Conservation (phyloP, 257 asterid species). For the Datura wrightii region DNA sequence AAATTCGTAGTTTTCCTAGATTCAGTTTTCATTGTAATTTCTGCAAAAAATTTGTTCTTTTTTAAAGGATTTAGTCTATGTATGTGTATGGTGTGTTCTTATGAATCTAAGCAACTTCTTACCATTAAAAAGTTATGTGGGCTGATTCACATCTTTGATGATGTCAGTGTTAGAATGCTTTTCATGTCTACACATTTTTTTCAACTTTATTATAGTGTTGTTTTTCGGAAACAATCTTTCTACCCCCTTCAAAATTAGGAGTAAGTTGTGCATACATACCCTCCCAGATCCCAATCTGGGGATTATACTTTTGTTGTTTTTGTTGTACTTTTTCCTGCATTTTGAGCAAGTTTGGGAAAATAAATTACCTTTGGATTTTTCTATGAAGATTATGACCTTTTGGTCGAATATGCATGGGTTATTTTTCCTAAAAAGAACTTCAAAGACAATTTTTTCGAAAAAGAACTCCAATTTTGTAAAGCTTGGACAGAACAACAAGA, state of each 20-base stretch:
- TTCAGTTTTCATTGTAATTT: neutral
- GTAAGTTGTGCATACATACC: no score
- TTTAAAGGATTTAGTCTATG: no score
- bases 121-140: neutral
- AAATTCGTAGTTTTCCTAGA: slow-evolving; percentile 52
- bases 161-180: neutral
- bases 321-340: neutral
- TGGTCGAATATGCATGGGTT: neutral
- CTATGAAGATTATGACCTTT: neutral
- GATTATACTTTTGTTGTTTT: no score
- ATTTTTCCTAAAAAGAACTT: neutral
- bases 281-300: no score
- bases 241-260: no score
- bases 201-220: neutral
- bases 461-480: neutral
- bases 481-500: neutral
- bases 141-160: neutral
- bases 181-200: neutral
- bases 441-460: neutral
- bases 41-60: no score
- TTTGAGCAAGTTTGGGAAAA: neutral
- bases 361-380: neutral
- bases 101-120: neutral
- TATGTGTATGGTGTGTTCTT: no score
- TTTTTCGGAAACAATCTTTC: no score